These are phyloP conservation scores for Alternaria brassicae DNA, from an alignment of 2,329 filamentous ascomycete species.

Conservation along the genomic window DNA sequence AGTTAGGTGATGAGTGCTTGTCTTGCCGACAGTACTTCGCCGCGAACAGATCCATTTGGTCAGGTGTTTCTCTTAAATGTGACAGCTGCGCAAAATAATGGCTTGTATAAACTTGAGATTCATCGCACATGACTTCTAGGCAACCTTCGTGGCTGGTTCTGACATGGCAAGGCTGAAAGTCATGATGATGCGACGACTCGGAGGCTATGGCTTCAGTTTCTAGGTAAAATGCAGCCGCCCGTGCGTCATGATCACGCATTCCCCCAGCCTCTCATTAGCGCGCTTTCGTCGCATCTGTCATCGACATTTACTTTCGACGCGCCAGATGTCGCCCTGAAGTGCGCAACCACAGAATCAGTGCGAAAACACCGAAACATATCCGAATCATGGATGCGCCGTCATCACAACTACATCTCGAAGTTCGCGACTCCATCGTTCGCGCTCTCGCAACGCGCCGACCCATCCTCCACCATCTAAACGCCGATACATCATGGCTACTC, in stretches of 20 bases:
- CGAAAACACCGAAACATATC: not conserved
- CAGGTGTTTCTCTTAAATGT: not conserved
- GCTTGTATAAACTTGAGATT: too few species aligned
- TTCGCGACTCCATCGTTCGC: slow-evolving; percentile 51
- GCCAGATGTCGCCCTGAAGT: slow-evolving; percentile 32
- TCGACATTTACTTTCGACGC: slow-evolving; percentile 5
- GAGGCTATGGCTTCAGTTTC: slow-evolving; percentile 1
- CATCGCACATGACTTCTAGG: too few species aligned
- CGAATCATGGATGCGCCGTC: slow-evolving; percentile 44
- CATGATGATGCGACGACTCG: not conserved
- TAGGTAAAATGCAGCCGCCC: slow-evolving; percentile 3
- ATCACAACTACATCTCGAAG: slow-evolving; percentile 53
- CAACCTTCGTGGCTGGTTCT: not conserved
- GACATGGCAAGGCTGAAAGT: not conserved
- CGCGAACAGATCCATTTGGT: too few species aligned
- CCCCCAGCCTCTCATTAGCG: slow-evolving; percentile 25
- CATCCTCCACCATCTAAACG: slow-evolving; percentile 70
- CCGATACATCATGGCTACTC: slow-evolving; percentile 72
- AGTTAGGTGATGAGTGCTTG: not conserved
- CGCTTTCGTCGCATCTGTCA: slow-evolving; percentile 8
- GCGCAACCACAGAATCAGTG: slow-evolving; percentile 1
- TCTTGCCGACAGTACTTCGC: not conserved
- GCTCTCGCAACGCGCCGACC: slow-evolving; percentile 56
- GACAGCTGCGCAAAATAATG: not conserved
- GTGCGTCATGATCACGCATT: slow-evolving; percentile 20